These are phyloP conservation scores for Fomitopsis pinicola DNA, from an alignment of 1,284 basidiomycete genomes.

Conservation along the genomic window DNA sequence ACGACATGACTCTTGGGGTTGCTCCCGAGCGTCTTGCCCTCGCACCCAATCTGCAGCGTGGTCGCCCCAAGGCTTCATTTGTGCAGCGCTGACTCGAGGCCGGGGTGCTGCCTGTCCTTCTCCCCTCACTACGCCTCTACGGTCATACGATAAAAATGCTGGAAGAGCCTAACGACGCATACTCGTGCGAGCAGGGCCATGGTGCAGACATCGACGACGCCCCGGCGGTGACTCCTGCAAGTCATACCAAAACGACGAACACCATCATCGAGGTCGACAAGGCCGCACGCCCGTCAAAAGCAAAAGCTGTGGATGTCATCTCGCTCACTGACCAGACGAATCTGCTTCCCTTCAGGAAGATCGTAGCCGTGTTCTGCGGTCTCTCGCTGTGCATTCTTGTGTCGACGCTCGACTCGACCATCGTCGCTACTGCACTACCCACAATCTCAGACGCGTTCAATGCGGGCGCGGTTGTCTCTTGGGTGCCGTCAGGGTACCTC, in stretches of 20 bases:
- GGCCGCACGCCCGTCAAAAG: not conserved
- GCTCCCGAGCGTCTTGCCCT: too few relatives aligned
- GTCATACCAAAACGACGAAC: not conserved
- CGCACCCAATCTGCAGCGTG: too few relatives aligned
- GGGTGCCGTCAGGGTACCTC: slow-evolving; percentile 68
- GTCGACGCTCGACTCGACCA: slow-evolving; percentile 55
- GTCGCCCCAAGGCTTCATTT: too few relatives aligned
- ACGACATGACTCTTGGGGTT: too few relatives aligned
- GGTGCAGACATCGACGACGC: not conserved
- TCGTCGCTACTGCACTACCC: slow-evolving; percentile 68
- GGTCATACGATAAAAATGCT: too few relatives aligned
- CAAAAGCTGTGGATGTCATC: slow-evolving; percentile 4
- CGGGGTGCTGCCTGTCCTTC: too few relatives aligned
- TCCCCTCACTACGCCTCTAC: too few relatives aligned
- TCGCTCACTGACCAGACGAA: slow-evolving; percentile 73
- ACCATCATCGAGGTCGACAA: not conserved
- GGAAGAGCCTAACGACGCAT: too few relatives aligned
- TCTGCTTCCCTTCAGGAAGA: slow-evolving; percentile 62
- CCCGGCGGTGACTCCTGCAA: not conserved
- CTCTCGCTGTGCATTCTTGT: slow-evolving; percentile 57
- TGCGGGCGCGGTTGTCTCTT: slow-evolving; percentile 60
- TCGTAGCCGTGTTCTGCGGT: slow-evolving; percentile 59
- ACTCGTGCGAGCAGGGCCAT: too few relatives aligned
- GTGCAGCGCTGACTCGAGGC: too few relatives aligned
- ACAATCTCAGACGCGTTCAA: slow-evolving; percentile 67